Evolutionary conservation across 2,329 filamentous ascomycete genomes (phyloP).

Genomic region (Pseudomassariella vexata): DNA sequence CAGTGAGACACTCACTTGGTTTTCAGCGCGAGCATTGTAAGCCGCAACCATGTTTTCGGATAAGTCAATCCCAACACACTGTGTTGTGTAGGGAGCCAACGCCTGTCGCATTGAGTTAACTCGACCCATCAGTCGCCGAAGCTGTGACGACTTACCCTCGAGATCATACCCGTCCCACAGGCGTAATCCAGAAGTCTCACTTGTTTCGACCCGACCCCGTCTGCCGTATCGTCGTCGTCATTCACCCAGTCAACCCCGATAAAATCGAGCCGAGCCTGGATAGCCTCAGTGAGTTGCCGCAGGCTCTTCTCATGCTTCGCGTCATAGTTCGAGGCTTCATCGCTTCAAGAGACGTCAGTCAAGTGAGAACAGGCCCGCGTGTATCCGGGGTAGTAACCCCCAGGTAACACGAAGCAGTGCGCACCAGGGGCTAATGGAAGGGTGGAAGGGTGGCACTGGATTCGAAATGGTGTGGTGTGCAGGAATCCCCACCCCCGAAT

Average conservation of each 20-base stretch:
- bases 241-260: conserved; percentile 53
- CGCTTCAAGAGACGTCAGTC: conserved; percentile 3
- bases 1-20: conserved; percentile 35
- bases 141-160: conserved; percentile 41
- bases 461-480: too few relatives aligned
- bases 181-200: conserved; percentile 68
- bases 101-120: too few relatives aligned
- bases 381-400: background rate
- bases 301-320: conserved; percentile 47
- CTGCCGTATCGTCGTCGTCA: conserved; percentile 29
- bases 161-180: conserved; percentile 64
- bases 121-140: background rate
- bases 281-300: conserved; percentile 45
- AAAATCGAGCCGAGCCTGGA: conserved; percentile 50
- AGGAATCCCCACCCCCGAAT: too few relatives aligned
- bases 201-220: conserved; percentile 21
- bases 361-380: background rate
- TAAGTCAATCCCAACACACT: conserved; percentile 64
- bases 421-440: background rate
- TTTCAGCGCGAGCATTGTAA: conserved; percentile 57
- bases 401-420: too few relatives aligned
- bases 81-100: conserved; percentile 55
- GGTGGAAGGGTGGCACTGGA: background rate
- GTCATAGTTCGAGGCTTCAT: conserved; percentile 11
- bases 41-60: conserved; percentile 63